Evolutionary conservation across 805 yeast species (phyloP), one percentile per base, ranked within the genome.

Genomic region (Starmerella davenportii): DNA sequence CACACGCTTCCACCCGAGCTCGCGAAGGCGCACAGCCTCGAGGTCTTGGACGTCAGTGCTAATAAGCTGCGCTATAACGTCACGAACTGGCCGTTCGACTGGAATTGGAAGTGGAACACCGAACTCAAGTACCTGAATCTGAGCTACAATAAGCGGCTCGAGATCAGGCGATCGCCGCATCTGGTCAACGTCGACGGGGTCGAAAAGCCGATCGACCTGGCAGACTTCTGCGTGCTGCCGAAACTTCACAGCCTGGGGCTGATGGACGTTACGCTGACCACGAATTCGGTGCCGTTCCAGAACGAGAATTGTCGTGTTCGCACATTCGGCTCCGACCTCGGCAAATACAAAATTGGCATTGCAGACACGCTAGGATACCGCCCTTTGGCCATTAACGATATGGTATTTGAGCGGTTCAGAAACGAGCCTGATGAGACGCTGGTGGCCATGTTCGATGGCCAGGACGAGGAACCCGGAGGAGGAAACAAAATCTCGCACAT

Each of bases 51-150:
- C 60, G 90, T 81, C 15, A 93, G 95, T 3, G 79, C 92, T 2
- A 90, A 90, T 55, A 76, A 75, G 43, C 63, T 90, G 58, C 79
- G 84, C 51, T 90, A 90, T 58, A 90, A 90, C 51, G 82, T 87
- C 40, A 78, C 90, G 3, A 90, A 90, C 56, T 80, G 84, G 69
- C 92, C 90, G 14, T 87, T 81, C 53, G 98, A 90, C 55, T 90
- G 96, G 95, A 90, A 82, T 58, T 90, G 98, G 98, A 75, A 78
- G 50, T 75, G 74, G 63, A 90, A 90, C 53, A 63, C 68, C 38
- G 71, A 73, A 31, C 63, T 90, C 56, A 72, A 66, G 48, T 84
- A 78, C 51, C 67, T 90, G 54, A 90, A 87, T 55, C 76, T 90
- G 41, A 82, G 95, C 0, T 95, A 95, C 29, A 90, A 90, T 54